Percentiles rank a stretch among this genome's conserved stretches.
phyloP scores from a whole-genome alignment of 306 rosid species.

The Cotoneaster glaucophyllus region DNA sequence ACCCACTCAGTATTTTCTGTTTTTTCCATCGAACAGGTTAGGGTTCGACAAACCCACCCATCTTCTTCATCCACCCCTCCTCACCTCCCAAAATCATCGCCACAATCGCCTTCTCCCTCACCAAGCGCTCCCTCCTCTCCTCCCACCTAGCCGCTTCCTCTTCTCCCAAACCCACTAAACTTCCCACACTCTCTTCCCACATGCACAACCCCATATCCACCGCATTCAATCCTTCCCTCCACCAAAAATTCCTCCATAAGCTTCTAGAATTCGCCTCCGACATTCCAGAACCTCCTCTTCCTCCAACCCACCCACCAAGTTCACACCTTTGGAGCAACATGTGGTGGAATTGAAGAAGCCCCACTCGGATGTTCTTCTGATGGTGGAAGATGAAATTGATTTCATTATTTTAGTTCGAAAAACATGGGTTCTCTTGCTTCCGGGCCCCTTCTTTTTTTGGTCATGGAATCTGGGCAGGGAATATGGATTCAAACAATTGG shows the following conservation, averaged over 20 bases:
- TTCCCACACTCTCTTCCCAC: constrained; percentile 54
- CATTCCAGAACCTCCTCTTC: constrained; percentile 12
- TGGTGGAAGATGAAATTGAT: constrained; percentile 49
- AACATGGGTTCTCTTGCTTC: too few species aligned
- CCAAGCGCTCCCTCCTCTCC: constrained; percentile 58
- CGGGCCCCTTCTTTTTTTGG: too few species aligned
- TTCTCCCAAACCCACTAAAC: constrained; percentile 36
- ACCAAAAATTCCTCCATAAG: constrained; percentile 63
- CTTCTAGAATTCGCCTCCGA: constrained; percentile 54
- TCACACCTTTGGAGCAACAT: constrained; percentile 75
- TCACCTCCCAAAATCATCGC: constrained; percentile 32
- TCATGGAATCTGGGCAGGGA: too few species aligned
- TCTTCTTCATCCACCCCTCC: too few species aligned
- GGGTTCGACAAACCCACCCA: too few species aligned
- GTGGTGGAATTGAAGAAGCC: constrained; percentile 59
- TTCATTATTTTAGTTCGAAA: too few species aligned
- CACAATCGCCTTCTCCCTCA: constrained; percentile 66
- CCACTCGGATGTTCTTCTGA: constrained; percentile 68
- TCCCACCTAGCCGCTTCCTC: constrained; percentile 41
- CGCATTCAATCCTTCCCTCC: constrained; percentile 42
- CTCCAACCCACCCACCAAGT: constrained; percentile 22
- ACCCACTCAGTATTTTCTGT: too few species aligned
- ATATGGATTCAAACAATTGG: too few species aligned
- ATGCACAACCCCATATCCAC: constrained; percentile 38
- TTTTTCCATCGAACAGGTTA: too few species aligned